Evolutionary conservation across 2,329 filamentous ascomycete species (phyloP), one percentile per base, ranked within the genome.

Genomic region (Colletotrichum orchidophilum): DNA sequence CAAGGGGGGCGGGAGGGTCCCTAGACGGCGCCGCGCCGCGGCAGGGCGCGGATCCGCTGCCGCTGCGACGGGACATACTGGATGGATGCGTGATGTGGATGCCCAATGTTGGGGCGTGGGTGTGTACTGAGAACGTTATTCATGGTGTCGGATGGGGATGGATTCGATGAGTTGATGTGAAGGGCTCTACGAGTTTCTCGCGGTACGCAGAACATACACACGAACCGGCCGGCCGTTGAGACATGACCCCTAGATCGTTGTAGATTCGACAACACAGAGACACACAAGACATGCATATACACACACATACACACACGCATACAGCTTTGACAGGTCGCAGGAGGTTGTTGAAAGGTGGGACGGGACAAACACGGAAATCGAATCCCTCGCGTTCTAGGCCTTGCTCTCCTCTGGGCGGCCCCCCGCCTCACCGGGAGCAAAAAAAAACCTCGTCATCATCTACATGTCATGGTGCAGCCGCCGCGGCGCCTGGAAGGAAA

Each of bases 391-490:
- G 63, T 71, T 67, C 68, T 63, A 71, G 59, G 29, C 59, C 33
- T 18, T 21, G 39, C 39, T 6, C 39, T 42, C 18, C 39, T 42
- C 39, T n/a, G 39, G 39, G 39, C 42, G 8, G 2, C 18, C 57
- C 58, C 63, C 68, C 63, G 58, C 63, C 63, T 58, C 33, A 53
- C 26, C 27, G 57, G 68, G 27, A n/a, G n/a, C n/a, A n/a, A 57
- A 24, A 52, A 58, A 31, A 3, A 6, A 15, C 39, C 26, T 39
- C 39, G 52, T 63, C 58, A 67, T 62, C 58, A 62, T 67, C 50
- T 58, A 58, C 63, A 59, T 67, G 68, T 71, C 63, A 67, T 70
- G 55, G 39, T 63, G 68, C 52, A 58, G 63, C 52, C 39, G 52
- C 50, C 24, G 39, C 58, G 26, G 39, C 58, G 26, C n/a, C 58